Conservation (phyloP, 2,329 filamentous ascomycete genomes). For the Thelonectria blattea region DNA sequence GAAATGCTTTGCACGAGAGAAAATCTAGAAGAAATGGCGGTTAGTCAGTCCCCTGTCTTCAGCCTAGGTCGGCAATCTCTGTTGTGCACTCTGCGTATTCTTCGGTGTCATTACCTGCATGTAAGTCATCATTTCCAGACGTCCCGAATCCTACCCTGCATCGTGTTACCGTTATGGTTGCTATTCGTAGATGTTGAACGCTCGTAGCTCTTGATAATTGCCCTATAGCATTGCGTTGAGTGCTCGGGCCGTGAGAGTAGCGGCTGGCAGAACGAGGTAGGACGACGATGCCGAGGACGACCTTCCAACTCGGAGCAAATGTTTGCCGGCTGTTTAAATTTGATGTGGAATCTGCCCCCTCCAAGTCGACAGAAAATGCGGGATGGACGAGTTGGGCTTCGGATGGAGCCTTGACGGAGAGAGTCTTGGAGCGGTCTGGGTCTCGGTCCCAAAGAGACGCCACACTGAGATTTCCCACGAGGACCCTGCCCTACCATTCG, state of each 20-base stretch:
- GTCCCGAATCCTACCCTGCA: not conserved
- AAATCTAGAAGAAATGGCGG: not conserved
- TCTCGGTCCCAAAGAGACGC: not conserved
- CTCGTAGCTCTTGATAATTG: not conserved
- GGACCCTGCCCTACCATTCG: not conserved
- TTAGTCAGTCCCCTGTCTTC: not conserved
- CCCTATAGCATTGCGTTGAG: not conserved
- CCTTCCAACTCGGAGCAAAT: not conserved
- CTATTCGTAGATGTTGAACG: not conserved
- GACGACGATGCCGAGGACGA: not conserved
- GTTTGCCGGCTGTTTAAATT: constrained; percentile 22
- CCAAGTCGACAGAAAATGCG: constrained; percentile 1
- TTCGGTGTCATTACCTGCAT: not conserved
- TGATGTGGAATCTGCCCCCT: constrained; percentile 5
- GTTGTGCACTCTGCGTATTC: not conserved
- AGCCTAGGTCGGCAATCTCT: not conserved
- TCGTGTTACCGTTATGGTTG: not conserved
- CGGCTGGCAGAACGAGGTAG: too few species aligned
- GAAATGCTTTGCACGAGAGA: not conserved
- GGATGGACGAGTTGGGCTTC: not conserved
- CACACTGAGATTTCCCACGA: constrained; percentile 6
- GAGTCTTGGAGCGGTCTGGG: constrained; percentile 1
- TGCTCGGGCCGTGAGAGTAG: not conserved
- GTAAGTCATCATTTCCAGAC: constrained; percentile 2
- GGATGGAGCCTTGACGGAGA: constrained; percentile 12